phyloP scores from a whole-genome alignment of 2,329 filamentous ascomycete genomes.

The Fragosphaeria purpurea region DNA sequence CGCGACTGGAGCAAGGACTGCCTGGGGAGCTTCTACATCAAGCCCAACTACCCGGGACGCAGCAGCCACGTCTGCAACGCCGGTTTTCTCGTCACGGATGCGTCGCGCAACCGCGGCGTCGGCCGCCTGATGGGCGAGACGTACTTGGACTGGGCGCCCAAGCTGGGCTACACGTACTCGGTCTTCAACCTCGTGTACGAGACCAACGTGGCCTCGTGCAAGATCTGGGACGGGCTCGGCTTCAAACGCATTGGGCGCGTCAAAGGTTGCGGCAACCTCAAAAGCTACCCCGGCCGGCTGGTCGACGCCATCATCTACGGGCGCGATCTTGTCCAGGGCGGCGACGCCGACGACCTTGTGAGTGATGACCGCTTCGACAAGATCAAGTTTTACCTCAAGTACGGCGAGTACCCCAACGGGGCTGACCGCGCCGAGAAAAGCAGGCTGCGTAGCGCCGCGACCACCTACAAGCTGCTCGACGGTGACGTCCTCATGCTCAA shows the following conservation, averaged over 20 bases:
- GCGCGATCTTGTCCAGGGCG: conserved; percentile 43
- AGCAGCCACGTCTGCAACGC: conserved; percentile 89
- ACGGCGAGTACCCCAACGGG: conserved; percentile 83
- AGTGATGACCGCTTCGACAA: conserved; percentile 98
- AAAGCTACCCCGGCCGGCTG: conserved; percentile 56
- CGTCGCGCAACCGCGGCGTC: conserved; percentile 62
- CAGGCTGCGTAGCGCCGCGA: conserved; percentile 82
- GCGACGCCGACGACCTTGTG: conserved; percentile 69
- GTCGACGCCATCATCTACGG: conserved; percentile 75
- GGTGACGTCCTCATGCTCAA: conserved; percentile 88
- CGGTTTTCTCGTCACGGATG: conserved; percentile 65
- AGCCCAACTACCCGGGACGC: conserved; percentile 84
- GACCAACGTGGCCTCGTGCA: conserved; percentile 81
- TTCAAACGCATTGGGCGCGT: conserved; percentile 88
- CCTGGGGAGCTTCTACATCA: conserved; percentile 86
- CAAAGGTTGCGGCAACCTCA: conserved; percentile 58
- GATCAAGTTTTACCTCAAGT: conserved; percentile 94
- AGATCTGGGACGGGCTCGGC: conserved; percentile 83
- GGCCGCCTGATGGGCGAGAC: conserved; percentile 67
- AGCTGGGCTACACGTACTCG: conserved; percentile 80
- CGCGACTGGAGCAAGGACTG: conserved; percentile 73
- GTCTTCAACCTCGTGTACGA: conserved; percentile 94
- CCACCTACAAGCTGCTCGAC: conserved; percentile 79
- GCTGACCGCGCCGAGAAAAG: conserved; percentile 94
- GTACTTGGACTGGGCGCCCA: conserved; percentile 68